Conservation (phyloP, 2,329 filamentous ascomycete genomes). For the Trichoderma oligosporum region DNA sequence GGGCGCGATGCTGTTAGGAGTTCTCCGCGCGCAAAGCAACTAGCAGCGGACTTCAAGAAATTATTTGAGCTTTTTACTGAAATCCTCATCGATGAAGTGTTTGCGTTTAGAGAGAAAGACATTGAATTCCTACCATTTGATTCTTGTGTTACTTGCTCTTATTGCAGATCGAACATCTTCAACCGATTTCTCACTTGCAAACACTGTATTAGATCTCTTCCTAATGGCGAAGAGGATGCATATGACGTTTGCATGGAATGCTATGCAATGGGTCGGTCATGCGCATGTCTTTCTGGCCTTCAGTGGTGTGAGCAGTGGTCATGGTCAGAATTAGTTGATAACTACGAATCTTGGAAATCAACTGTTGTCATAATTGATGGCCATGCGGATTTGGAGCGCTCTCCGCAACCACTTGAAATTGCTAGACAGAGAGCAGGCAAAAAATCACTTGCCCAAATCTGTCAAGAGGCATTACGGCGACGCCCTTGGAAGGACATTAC, state of each 20-base stretch:
- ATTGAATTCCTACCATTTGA: conserved; percentile 79
- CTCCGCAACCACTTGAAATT: conserved; percentile 66
- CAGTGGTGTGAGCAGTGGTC: conserved; percentile 91
- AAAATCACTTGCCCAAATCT: conserved; percentile 87
- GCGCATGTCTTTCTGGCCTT: conserved; percentile 78
- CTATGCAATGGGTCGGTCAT: conserved; percentile 95
- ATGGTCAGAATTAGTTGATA: conserved; percentile 72
- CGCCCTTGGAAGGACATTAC: conserved; percentile 81
- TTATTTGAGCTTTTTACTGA: conserved; percentile 75
- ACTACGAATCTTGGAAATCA: conserved; percentile 78
- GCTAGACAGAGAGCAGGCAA: conserved; percentile 64
- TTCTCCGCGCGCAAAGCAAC: conserved; percentile 55
- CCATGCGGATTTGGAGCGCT: conserved; percentile 60
- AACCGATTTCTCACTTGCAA: conserved; percentile 94
- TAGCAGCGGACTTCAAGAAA: conserved; percentile 78
- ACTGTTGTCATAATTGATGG: conserved; percentile 73
- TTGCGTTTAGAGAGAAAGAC: conserved; percentile 66
- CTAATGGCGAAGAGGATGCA: conserved; percentile 69
- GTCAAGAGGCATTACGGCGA: conserved; percentile 76
- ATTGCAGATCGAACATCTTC: conserved; percentile 94
- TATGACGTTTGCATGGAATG: conserved; percentile 99
- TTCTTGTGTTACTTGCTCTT: conserved; percentile 90
- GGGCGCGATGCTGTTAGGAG: conserved; percentile 43
- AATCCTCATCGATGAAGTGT: conserved; percentile 82
- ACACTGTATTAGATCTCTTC: conserved; percentile 66